Base-by-base conservation (phyloP, 164 flowering plant species). In the Macadamia tetraphylla region DNA sequence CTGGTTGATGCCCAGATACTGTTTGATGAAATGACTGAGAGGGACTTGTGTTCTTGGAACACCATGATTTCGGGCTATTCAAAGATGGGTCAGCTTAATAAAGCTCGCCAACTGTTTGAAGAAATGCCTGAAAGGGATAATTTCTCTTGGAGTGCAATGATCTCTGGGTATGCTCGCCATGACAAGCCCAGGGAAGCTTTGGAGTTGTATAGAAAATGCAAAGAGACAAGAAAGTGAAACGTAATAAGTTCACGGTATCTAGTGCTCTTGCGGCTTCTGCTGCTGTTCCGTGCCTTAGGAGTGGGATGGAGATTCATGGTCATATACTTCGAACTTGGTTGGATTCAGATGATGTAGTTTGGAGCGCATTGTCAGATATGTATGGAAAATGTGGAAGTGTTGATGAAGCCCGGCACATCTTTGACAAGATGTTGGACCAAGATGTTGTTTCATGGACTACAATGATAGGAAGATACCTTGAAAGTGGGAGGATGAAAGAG, bases 391-490 rank as follows among this genome's bases (percentile, higher is more conserved):
- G 81, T 72, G 78, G 78, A 43, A 70, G 78, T 32, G 67, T 75
- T 8, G 68, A 75, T 40, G 76, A 72, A 46, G 76, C 78, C 2
- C 64, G 78, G 42, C 65, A 49, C 44, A 64, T 78, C 15, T 78
- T 78, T 63, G 65, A 78, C 55, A 58, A 59, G 29, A 78, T 65
- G 51, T 52, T 58, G 30, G 74, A 70, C 43, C 67, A 64, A 64
- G 81, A 78, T 68, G 72, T 75, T 52, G 74, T 78, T 60, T 55
- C 76, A 10, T 78, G 78, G 81, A 75, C 81, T 29, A 70, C 81
- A 0, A 75, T 78, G 76, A 72, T 78, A 3, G 72, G 78, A 15
- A 70, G 81, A 44, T 78, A 73, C 65, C 70, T 75, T 11, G 76
- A 75, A 42, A 65, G 60, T 5, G 78, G 76, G 31, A 63, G 70